A percentile compares a stretch with the other conserved stretches of the same genome.
Evolutionary conservation across 2,329 filamentous ascomycete genomes (phyloP).

Genomic region (Fusarium tupiense): DNA sequence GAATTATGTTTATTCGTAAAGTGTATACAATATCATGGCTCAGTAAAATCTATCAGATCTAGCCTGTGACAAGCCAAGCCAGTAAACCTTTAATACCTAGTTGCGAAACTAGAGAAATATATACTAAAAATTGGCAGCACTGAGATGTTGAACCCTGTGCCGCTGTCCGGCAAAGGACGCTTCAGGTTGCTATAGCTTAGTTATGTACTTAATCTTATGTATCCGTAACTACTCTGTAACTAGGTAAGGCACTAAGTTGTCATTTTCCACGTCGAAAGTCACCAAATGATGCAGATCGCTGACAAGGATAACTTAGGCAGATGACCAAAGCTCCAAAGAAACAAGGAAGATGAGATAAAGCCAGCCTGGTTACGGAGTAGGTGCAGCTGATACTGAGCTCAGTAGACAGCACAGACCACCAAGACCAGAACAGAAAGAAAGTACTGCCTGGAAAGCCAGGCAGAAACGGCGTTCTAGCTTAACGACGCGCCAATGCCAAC

Average conservation of each 20-base stretch:
- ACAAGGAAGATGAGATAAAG: background rate
- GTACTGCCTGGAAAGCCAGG: constrained; percentile 33
- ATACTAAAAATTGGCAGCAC: background rate
- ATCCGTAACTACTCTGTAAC: background rate
- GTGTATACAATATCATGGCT: background rate
- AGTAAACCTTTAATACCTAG: background rate
- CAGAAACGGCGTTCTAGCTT: constrained; percentile 33
- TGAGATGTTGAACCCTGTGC: background rate
- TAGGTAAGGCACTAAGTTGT: background rate
- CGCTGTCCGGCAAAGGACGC: background rate
- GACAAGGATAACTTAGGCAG: background rate
- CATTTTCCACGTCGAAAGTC: background rate
- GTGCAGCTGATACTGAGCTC: background rate
- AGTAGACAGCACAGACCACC: constrained; percentile 30
- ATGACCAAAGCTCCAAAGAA: background rate
- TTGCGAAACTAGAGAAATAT: background rate
- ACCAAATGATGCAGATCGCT: background rate
- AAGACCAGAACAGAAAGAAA: background rate
- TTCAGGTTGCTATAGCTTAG: background rate
- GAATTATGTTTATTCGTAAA: background rate
- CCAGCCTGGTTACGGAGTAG: background rate
- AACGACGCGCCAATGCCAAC: constrained; percentile 43
- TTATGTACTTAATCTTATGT: background rate
- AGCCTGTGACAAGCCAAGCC: background rate
- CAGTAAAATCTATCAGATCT: background rate